Base-by-base conservation (phyloP, 345 rosid species). In the Clarkia xantiana region DNA sequence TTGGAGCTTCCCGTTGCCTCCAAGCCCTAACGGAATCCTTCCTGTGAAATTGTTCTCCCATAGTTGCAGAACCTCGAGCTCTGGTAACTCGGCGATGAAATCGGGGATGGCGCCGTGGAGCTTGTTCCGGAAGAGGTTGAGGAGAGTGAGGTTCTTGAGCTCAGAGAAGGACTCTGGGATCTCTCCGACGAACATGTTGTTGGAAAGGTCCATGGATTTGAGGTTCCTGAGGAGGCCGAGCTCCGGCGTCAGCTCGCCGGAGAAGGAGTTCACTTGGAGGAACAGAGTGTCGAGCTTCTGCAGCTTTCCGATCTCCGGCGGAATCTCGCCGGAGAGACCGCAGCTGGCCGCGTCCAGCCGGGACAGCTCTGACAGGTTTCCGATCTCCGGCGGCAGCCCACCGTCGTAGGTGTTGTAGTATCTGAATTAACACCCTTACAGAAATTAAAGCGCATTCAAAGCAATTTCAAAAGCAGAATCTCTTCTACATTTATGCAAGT, bases 1-100 rank as follows among this genome's bases (percentile, higher is more conserved):
- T 18, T 57, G 65, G 25, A 82, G 72, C 67, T 58, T 74, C 53
- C 80, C 72, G 15, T 74, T 76, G 25, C 45, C 56, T 44, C 90
- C 90, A 15, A 81, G 79, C 43, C 62, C 71, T 29, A 62, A 52
- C 4, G 90, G 90, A 41, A 82, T 78, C 39, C 56, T 51, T 8
- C 90, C 90, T 0, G 85, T 82, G 68, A 82, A 71, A 59, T 82
- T 82, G 68, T 82, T 82, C 52, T 47, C 58, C 90, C 90, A 82
- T 3, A 82, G 71, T 38, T 47, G 71, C 44, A 82, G 68, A 34
- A 67, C 64, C 41, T 76, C 72, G 47, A 82, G 41, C 36, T 66
- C 60, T 0, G 82, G 77, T 46, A 82, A 64, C 48, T 70, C 79
- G 0, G 82, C 72, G 0, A 78, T 42, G 55, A 56, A 74, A 42